These are phyloP conservation scores for Breviolum minutum DNA, from an alignment of 73 alveolate genomes.

Conservation along the genomic window DNA sequence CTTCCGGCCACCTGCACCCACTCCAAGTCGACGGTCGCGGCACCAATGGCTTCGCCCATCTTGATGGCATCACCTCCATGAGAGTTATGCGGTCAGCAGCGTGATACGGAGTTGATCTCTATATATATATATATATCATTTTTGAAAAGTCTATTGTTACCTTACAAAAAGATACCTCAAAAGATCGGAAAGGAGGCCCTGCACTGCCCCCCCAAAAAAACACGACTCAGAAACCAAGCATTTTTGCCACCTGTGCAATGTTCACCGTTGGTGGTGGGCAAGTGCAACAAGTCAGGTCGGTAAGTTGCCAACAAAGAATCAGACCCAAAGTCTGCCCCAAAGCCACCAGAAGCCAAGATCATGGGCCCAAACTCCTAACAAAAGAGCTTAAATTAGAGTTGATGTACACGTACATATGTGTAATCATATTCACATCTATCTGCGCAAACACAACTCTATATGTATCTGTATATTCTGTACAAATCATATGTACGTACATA, in stretches of 20 bases:
- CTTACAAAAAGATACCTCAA: too few species aligned
- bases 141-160: too few species aligned
- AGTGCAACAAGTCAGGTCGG: slow-evolving; percentile 95
- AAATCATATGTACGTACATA: too few species aligned
- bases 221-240: neutral
- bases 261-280: slow-evolving; percentile 96
- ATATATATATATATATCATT: too few species aligned
- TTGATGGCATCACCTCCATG: slow-evolving; percentile 96
- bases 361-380: slow-evolving; percentile 93
- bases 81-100: neutral
- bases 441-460: too few species aligned
- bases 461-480: too few species aligned
- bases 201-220: too few species aligned
- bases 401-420: too few species aligned
- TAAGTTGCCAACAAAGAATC: slow-evolving; percentile 96
- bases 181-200: too few species aligned
- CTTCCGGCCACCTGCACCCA: slow-evolving; percentile 95
- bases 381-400: too few species aligned
- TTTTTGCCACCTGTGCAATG: slow-evolving; percentile 96
- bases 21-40: slow-evolving; percentile 96
- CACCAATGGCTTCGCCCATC: slow-evolving; percentile 97
- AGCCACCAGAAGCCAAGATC: slow-evolving; percentile 97
- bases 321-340: slow-evolving; percentile 96
- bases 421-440: too few species aligned
- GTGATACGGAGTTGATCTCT: too few species aligned